Evolutionary conservation across 495 filamentous ascomycete species (phyloP).

Genomic region (Trichoderma virens): DNA sequence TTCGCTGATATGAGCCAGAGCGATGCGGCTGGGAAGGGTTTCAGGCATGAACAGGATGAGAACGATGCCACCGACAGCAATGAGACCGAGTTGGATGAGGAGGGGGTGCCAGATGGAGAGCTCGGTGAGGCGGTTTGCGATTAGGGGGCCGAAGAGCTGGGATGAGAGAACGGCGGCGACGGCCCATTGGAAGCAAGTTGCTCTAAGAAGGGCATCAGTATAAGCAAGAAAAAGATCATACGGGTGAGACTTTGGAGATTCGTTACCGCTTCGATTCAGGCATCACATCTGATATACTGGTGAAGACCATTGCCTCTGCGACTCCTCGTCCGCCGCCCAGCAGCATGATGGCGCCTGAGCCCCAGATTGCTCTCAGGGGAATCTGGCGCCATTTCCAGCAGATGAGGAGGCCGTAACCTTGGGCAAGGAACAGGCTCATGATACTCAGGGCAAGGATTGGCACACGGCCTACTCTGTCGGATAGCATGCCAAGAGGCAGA

Average conservation of each 20-base stretch:
- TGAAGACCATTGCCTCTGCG: constrained; percentile 2
- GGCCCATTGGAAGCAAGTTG: constrained; percentile 6
- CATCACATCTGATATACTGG: not conserved
- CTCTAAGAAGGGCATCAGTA: not conserved
- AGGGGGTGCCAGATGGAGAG: not conserved
- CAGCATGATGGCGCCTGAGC: constrained; percentile 1
- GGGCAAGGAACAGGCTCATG: not conserved
- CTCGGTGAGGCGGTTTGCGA: not conserved
- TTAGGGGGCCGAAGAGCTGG: not conserved
- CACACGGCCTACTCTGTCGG: not conserved
- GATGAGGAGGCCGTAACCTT: not conserved
- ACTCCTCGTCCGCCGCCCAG: not conserved
- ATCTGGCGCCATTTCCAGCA: not conserved
- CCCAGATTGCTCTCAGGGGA: not conserved
- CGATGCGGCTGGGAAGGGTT: not conserved
- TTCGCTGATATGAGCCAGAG: not conserved
- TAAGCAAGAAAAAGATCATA: too few relatives aligned
- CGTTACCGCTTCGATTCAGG: not conserved
- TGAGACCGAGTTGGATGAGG: not conserved
- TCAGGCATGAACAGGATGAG: not conserved
- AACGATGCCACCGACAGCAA: not conserved
- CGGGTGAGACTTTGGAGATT: not conserved
- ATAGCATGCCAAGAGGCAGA: not conserved
- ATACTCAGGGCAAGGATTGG: not conserved
- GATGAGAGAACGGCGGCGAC: constrained; percentile 1